Evolutionary conservation across 345 rosid genomes (phyloP), one percentile per base, ranked within the genome.

Genomic region (Camelina neglecta): DNA sequence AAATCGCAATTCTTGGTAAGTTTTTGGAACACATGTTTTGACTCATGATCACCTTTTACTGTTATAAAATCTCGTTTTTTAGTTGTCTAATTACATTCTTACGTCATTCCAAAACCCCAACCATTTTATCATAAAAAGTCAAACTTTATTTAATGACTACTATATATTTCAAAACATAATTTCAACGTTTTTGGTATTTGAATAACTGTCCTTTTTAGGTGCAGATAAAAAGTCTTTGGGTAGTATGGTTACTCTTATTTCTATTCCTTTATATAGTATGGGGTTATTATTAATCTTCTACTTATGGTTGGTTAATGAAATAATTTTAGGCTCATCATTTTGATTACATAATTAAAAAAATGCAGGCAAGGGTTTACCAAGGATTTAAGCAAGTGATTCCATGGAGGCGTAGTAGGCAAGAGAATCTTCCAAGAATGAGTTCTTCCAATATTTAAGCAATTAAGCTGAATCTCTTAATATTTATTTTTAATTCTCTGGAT

Each of bases 311-410:
- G 44, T 5, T 26, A 49, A 35, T 2, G 8, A 56, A n/a, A 0
- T 3, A 10, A 2, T 15, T 3, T 61, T 44, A 4, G 26, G 53
- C 16, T 15, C n/a, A 18, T 24, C 26, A 67, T 4, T 51, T 16
- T 71, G 61, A 70, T 71, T 59, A 16, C 1, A 57, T 57, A 3
- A 20, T 36, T 6, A 2, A 49, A 49, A 58, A 23, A 33, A 13
- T 24, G 86, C 86, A 90, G 97, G 81, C 82, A 45, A 85, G 71
- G 81, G 82, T 92, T 44, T 84, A 78, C 68, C 83, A 81, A 69
- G 76, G 86, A 69, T 72, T 87, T 18, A 88, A 84, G 77, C 90
- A 86, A 81, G 89, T 74, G 85, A 85, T 83, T 60, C 88, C 89
- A 26, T 78, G 93, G 93, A 81, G 81, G 70, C 87, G 90, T 82